phyloP scores from a whole-genome alignment of 495 filamentous ascomycete genomes.

The Neohortaea acidophila region DNA sequence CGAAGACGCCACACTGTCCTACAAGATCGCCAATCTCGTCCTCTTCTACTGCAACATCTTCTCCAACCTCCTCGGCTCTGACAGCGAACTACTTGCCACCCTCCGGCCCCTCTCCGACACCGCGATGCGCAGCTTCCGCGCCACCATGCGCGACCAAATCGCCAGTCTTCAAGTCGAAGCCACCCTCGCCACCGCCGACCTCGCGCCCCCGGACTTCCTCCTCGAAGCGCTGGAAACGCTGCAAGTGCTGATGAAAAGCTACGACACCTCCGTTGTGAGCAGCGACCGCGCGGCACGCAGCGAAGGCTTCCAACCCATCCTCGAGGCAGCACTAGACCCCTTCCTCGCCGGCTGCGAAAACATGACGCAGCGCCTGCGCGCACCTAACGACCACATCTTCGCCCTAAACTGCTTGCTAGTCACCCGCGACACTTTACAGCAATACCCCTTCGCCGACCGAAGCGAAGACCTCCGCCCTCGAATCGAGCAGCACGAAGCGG shows the following conservation, averaged over 20 bases:
- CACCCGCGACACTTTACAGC: slow-evolving; percentile 34
- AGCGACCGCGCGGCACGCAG: slow-evolving; percentile 26
- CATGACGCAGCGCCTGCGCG: slow-evolving; percentile 44
- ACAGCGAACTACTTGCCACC: slow-evolving; percentile 54
- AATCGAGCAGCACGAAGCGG: slow-evolving; percentile 25
- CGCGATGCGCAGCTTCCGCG: slow-evolving; percentile 69
- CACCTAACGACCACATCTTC: slow-evolving; percentile 55
- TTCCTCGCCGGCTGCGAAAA: slow-evolving; percentile 61
- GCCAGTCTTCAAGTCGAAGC: slow-evolving; percentile 51
- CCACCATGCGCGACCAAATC: slow-evolving; percentile 62
- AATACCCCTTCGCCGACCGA: slow-evolving; percentile 42
- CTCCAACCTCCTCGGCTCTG: slow-evolving; percentile 53
- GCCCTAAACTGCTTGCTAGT: slow-evolving; percentile 64
- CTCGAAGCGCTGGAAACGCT: slow-evolving; percentile 64
- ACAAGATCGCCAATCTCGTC: slow-evolving; percentile 76
- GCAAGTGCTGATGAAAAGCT: slow-evolving; percentile 59
- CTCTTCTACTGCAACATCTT: slow-evolving; percentile 83
- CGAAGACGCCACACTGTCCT: slow-evolving; percentile 75
- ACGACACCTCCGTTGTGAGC: slow-evolving; percentile 63
- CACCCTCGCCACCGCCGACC: slow-evolving; percentile 48
- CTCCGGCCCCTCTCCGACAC: slow-evolving; percentile 55
- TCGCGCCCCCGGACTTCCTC: slow-evolving; percentile 72
- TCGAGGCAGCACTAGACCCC: slow-evolving; percentile 71
- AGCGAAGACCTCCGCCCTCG: slow-evolving; percentile 32
- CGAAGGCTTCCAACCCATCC: slow-evolving; percentile 51